Conservation (phyloP, 805 yeast species). For the Lipomyces anomalus region DNA sequence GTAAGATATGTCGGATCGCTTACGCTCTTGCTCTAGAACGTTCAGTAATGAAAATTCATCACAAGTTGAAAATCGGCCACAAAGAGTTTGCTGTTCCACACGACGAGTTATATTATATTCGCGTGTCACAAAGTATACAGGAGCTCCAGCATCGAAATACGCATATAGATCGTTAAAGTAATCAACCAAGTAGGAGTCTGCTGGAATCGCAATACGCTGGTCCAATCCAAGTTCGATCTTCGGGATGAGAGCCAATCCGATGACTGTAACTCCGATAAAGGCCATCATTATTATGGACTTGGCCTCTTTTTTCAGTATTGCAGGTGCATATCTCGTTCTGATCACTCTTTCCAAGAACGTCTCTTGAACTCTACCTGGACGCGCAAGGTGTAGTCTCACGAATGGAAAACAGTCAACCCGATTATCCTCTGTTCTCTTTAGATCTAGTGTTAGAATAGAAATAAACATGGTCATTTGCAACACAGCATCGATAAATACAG, state of each 20-base stretch:
- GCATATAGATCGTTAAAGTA: conserved; percentile 73
- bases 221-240: conserved; percentile 72
- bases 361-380: conserved; percentile 21
- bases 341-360: conserved; percentile 39
- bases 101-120: conserved; percentile 58
- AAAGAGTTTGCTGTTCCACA: conserved; percentile 61
- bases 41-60: conserved; percentile 72
- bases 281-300: conserved; percentile 46
- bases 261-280: conserved; percentile 59
- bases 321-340: conserved; percentile 51
- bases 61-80: conserved; percentile 86
- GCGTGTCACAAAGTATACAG: conserved; percentile 77
- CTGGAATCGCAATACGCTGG: conserved; percentile 82
- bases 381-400: conserved; percentile 31
- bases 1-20: conserved; percentile 56
- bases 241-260: conserved; percentile 68
- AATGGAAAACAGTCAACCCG: conserved; percentile 62
- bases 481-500: conserved; percentile 67
- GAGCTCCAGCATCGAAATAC: conserved; percentile 84
- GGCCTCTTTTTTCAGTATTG: conserved; percentile 45
- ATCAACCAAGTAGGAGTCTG: conserved; percentile 70
- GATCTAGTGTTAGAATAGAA: conserved; percentile 64
- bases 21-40: conserved; percentile 76
- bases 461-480: conserved; percentile 80
- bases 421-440: conserved; percentile 50